Base-by-base conservation (phyloP, 83 land plant genomes). In the Diphasiastrum complanatum region DNA sequence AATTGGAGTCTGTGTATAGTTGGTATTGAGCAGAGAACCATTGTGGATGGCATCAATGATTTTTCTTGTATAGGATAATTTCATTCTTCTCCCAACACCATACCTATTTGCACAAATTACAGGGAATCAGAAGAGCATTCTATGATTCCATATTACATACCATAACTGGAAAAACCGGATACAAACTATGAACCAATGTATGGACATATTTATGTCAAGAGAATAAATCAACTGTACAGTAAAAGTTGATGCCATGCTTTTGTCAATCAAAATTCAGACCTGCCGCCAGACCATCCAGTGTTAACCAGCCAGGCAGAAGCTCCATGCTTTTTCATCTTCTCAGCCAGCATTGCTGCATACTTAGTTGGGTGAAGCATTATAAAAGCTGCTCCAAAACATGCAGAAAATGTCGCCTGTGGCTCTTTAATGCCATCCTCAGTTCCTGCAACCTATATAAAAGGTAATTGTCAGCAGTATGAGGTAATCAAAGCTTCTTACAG, bases 31-130 rank as follows among this genome's bases (percentile, higher is more conserved):
- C 66, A 65, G 29, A 24, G 46, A 59, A 28, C 68, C 68, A 54
- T 38, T 38, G 47, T 65, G 65, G 27, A 63, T 63, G 31, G 61
- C 66, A 63, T 63, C 66, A 3, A 63, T 63, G 60, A 63, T 63
- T 29, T 32, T 55, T 16, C 68, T 35, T 4, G 68, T 65, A 10
- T 65, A 65, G 8, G 68, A 35, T 27, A 65, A 63, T 63, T 65
- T 65, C 66, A 65, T 54, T 54, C 68, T 65, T 35, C 37, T 11
- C 28, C 68, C 68, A n/a, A 65, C 68, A 22, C 68, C 68, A 65
- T 65, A 65, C 29, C 68, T 65, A 63, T 27, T 53, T 34, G 23
- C 23, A n/a, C 11, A 45, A 28, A 14, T 3, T 4, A 59, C 4
- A 10, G 22, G 22, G 43, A 25, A 2, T 46, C 40, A 35, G 1